Evolutionary conservation across 2,329 filamentous ascomycete species (phyloP).

Genomic region (Davidsoniella neocaledoniae): DNA sequence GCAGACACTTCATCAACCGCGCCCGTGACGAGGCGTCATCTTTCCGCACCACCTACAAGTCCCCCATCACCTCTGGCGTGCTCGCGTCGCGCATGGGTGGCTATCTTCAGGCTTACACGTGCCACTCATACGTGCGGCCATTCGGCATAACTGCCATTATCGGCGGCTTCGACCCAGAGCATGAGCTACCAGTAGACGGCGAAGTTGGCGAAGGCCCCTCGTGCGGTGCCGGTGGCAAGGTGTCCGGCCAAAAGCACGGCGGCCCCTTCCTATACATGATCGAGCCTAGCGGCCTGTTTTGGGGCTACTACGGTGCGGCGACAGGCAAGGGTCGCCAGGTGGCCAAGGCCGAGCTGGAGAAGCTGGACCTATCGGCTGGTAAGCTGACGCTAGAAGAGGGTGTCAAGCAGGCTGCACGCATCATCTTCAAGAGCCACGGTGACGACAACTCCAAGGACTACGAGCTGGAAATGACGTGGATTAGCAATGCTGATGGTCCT

Average conservation of each 20-base stretch:
- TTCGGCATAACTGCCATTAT: constrained; percentile 94
- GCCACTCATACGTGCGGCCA: constrained; percentile 90
- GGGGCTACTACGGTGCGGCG: constrained; percentile 97
- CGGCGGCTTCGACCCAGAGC: constrained; percentile 82
- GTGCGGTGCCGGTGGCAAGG: constrained; percentile 70
- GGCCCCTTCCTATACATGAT: constrained; percentile 97
- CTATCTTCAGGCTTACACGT: constrained; percentile 93
- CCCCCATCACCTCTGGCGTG: constrained; percentile 74
- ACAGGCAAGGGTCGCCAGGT: constrained; percentile 94
- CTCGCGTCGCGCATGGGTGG: constrained; percentile 86
- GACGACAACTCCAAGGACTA: constrained; percentile 99
- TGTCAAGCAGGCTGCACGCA: constrained; percentile 89
- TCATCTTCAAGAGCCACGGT: constrained; percentile 95
- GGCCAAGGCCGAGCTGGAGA: constrained; percentile 96
- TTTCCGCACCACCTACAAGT: constrained; percentile 91
- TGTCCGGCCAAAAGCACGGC: constrained; percentile 55
- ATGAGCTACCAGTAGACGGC: constrained; percentile 71
- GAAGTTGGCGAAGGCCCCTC: constrained; percentile 71
- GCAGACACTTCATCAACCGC: constrained; percentile 83
- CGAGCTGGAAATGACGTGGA: constrained; percentile 98
- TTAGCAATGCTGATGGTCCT: constrained; percentile 67
- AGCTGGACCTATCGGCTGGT: constrained; percentile 70
- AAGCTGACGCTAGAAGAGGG: constrained; percentile 68
- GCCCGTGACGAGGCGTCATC: constrained; percentile 82
- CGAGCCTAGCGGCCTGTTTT: constrained; percentile 90